phyloP scores from a whole-genome alignment of 2,329 filamentous ascomycete genomes.

The Diaporthe citri region DNA sequence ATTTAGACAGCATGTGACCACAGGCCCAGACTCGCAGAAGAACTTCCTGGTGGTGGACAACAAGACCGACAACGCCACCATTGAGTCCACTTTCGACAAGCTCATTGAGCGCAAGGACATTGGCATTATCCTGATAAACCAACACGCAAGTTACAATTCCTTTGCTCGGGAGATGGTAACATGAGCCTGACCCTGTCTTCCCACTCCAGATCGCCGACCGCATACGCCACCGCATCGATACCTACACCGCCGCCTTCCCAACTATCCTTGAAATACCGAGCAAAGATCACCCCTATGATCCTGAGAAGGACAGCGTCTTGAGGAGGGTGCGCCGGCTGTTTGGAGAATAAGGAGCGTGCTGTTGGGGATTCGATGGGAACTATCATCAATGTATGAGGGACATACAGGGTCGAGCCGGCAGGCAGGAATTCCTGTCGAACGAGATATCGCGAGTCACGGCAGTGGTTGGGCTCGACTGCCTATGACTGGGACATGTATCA shows the following conservation, averaged over 20 bases:
- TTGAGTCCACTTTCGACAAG: constrained; percentile 89
- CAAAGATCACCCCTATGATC: constrained; percentile 99
- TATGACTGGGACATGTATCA: not conserved
- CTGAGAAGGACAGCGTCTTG: constrained; percentile 97
- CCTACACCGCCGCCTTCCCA: constrained; percentile 95
- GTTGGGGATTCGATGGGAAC: not conserved
- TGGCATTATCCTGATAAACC: constrained; percentile 95
- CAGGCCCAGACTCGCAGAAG: constrained; percentile 89
- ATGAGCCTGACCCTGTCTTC: not conserved
- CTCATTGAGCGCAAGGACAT: constrained; percentile 97
- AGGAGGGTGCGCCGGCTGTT: constrained; percentile 81
- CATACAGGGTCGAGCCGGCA: not conserved
- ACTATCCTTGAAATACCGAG: constrained; percentile 95
- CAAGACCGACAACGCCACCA: constrained; percentile 90
- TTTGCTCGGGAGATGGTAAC: not conserved
- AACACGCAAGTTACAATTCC: constrained; percentile 76
- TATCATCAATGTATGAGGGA: not conserved
- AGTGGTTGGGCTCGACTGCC: not conserved
- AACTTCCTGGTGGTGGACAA: constrained; percentile 97
- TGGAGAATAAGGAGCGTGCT: constrained; percentile 68
- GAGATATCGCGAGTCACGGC: not conserved
- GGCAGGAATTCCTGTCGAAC: not conserved
- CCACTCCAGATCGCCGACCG: constrained; percentile 84
- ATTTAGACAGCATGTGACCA: constrained; percentile 82
- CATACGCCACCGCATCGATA: constrained; percentile 91